These are phyloP conservation scores for Nicotiana benthamiana DNA, from an alignment of 257 asterid genomes.

Conservation along the genomic window DNA sequence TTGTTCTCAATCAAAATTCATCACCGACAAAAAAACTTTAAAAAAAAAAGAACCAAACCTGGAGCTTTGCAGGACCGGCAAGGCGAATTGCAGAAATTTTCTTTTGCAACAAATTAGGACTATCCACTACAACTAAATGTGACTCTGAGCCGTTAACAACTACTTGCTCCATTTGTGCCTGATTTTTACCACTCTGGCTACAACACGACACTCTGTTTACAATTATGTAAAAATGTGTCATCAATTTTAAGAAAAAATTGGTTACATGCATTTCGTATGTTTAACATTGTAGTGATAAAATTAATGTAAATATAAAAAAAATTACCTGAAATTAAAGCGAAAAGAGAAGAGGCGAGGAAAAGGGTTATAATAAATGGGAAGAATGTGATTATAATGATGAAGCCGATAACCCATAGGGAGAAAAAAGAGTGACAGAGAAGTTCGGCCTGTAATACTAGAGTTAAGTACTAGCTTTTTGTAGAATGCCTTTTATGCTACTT, in stretches of 20 bases:
- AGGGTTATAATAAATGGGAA: constrained; percentile 9
- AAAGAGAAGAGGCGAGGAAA: constrained; percentile 20
- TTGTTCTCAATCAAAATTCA: background rate
- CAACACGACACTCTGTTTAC: constrained; percentile 21
- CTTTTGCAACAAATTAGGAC: constrained; percentile 36
- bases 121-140: constrained; percentile 45
- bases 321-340: constrained; percentile 2
- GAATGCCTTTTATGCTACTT: background rate
- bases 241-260: background rate
- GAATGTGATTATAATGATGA: constrained; percentile 10
- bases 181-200: constrained; percentile 17
- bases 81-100: constrained; percentile 52
- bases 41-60: constrained; percentile 31
- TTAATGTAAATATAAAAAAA: background rate
- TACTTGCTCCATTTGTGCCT: constrained; percentile 49
- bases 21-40: background rate
- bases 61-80: constrained; percentile 65
- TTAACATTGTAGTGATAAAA: background rate
- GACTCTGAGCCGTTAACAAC: constrained; percentile 50
- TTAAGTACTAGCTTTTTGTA: background rate
- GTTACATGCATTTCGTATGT: background rate
- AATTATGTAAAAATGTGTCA: background rate
- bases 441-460: background rate
- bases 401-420: constrained; percentile 30
- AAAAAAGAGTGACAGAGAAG: background rate